A percentile compares a stretch with the other conserved stretches of the same genome.
Conservation (phyloP, 2,329 filamentous ascomycete species). For the Penicillium concentricum region DNA sequence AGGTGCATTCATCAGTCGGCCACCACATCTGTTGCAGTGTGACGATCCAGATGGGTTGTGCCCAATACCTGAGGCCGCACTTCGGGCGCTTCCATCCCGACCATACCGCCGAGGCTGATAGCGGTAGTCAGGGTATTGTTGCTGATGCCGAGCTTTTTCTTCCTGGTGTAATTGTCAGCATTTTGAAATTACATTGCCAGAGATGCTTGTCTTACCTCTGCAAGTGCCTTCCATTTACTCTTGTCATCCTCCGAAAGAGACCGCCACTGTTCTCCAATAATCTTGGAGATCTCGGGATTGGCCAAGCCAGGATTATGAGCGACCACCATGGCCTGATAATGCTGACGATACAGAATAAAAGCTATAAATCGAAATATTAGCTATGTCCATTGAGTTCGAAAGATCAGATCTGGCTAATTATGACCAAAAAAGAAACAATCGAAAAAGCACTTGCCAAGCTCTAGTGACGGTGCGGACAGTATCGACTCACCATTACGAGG, state of each 20-base stretch:
- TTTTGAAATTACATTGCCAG: neutral
- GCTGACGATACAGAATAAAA: conserved; percentile 95
- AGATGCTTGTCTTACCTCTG: conserved; percentile 59
- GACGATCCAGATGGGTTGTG: conserved; percentile 39
- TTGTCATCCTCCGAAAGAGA: conserved; percentile 72
- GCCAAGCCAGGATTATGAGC: conserved; percentile 81
- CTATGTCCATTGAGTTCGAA: neutral
- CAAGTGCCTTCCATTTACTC: conserved; percentile 81
- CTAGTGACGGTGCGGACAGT: conserved; percentile 15
- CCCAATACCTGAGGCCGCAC: conserved; percentile 33
- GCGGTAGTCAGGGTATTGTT: conserved; percentile 88
- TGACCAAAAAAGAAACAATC: conserved; percentile 19
- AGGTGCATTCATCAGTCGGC: conserved; percentile 48
- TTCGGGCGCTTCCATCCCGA: conserved; percentile 52
- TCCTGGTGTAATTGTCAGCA: conserved; percentile 51
- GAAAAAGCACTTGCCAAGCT: conserved; percentile 26
- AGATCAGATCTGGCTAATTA: neutral
- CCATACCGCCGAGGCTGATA: conserved; percentile 78
- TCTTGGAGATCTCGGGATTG: conserved; percentile 96
- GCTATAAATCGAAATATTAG: conserved; percentile 53
- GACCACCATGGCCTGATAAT: conserved; percentile 81
- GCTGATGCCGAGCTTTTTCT: conserved; percentile 85
- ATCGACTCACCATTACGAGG: conserved; percentile 65
- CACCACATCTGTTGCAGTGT: conserved; percentile 46
- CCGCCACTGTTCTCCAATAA: conserved; percentile 92